phyloP scores from a whole-genome alignment of 2,329 filamentous ascomycete genomes.

The Venturia effusa region DNA sequence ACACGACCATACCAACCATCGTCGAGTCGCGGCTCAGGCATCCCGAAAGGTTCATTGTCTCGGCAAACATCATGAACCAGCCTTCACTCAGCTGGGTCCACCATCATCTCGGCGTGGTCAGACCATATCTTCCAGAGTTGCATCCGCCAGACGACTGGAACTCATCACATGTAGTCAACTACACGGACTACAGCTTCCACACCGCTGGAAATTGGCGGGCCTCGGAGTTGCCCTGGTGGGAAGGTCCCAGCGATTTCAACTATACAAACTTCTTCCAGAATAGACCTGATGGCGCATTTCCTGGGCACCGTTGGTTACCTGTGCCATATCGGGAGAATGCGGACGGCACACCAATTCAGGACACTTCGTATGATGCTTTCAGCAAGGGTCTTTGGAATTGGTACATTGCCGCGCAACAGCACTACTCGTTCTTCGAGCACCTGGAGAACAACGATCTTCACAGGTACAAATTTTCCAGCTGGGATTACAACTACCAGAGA shows the following conservation, averaged over 20 bases:
- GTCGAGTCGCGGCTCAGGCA: slow-evolving; percentile 42
- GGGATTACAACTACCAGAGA: slow-evolving; percentile 39
- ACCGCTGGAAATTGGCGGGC: slow-evolving; percentile 25
- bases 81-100: slow-evolving; percentile 45
- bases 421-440: slow-evolving; percentile 27
- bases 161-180: background rate
- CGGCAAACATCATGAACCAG: slow-evolving; percentile 47
- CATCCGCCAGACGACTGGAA: slow-evolving; percentile 13
- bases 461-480: slow-evolving; percentile 20
- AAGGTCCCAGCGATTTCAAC: slow-evolving; percentile 18
- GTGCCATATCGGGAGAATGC: slow-evolving; percentile 26
- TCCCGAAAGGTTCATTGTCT: slow-evolving; percentile 40
- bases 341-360: slow-evolving; percentile 36
- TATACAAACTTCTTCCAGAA: slow-evolving; percentile 16
- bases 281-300: slow-evolving; percentile 18
- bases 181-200: background rate
- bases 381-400: slow-evolving; percentile 38
- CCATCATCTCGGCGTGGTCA: slow-evolving; percentile 40
- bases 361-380: slow-evolving; percentile 35
- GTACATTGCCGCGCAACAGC: slow-evolving; percentile 37
- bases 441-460: slow-evolving; percentile 16
- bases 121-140: slow-evolving; percentile 43
- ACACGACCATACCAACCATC: slow-evolving; percentile 40
- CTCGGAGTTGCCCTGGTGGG: slow-evolving; percentile 28
- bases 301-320: slow-evolving; percentile 42